A percentile compares a stretch with the other conserved stretches of the same genome.
Evolutionary conservation across 208 protist genomes (phyloP).

Genomic region (Leptomonas seymouri): DNA sequence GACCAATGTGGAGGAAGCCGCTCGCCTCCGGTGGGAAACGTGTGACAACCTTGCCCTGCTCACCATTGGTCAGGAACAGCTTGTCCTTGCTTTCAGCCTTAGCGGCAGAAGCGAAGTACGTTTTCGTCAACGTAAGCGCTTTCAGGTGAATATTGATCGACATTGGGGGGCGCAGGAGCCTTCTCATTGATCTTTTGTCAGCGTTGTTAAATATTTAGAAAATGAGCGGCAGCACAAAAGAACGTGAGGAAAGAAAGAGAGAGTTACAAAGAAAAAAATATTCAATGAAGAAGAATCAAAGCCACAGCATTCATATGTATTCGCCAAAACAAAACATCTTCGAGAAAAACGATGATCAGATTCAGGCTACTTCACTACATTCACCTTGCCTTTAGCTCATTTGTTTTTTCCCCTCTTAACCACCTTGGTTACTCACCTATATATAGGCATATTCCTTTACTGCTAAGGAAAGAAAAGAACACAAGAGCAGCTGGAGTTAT

Average conservation of each 20-base stretch:
- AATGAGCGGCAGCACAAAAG: constrained; percentile 10
- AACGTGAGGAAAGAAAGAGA: neutral
- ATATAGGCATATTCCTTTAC: no score
- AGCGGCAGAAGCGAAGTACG: constrained; percentile 44
- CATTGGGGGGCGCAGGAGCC: constrained; percentile 42
- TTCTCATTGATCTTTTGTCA: constrained; percentile 46
- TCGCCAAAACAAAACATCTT: no score
- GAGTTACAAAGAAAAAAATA: no score
- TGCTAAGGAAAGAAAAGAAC: no score
- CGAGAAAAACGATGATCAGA: no score
- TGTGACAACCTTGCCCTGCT: constrained; percentile 93
- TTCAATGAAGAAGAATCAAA: no score
- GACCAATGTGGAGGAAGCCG: constrained; percentile 98
- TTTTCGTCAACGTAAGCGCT: constrained; percentile 50
- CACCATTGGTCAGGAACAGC: constrained; percentile 77
- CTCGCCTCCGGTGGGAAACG: constrained; percentile 98
- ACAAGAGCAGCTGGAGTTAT: no score
- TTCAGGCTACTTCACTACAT: no score
- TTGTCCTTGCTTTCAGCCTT: constrained; percentile 61
- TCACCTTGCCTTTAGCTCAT: no score
- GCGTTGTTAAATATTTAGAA: constrained; percentile 14
- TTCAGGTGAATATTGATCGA: constrained; percentile 76
- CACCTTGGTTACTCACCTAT: no score
- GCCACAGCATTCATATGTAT: no score
- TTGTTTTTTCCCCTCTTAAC: no score